Evolutionary conservation across 225 moss, liverwort and hornwort genomes (phyloP).

Genomic region (Climacium dendroides): DNA sequence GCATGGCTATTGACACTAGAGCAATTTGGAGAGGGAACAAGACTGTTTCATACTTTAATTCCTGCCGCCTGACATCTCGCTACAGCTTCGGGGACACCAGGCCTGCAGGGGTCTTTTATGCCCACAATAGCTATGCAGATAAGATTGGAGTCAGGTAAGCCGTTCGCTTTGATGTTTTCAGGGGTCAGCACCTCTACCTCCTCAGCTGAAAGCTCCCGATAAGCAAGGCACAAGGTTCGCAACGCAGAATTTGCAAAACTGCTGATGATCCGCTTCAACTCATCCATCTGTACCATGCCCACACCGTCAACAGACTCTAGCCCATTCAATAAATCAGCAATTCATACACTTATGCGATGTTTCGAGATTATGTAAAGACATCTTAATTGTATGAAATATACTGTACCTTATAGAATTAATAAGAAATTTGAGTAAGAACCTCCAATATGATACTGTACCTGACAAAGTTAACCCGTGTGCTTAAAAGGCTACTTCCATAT

Average conservation of each 20-base stretch:
- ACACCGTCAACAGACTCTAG: neutral
- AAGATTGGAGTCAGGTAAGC: constrained; percentile 58
- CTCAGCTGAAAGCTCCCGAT: constrained; percentile 42
- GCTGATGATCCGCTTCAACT: constrained; percentile 71
- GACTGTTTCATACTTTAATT: constrained; percentile 32
- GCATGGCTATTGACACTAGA: neutral
- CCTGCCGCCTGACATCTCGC: constrained; percentile 74
- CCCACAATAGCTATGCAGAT: constrained; percentile 74
- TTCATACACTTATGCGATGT: neutral
- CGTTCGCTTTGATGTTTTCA: constrained; percentile 41
- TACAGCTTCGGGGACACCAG: constrained; percentile 93
- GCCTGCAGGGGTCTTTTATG: constrained; percentile 92
- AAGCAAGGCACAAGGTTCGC: constrained; percentile 84
- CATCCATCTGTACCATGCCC: constrained; percentile 53
- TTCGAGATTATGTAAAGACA: neutral
- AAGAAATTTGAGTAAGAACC: neutral
- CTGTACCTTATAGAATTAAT: neutral
- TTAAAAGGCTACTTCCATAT: neutral
- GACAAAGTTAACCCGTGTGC: neutral
- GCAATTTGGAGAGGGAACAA: neutral
- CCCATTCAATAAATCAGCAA: neutral
- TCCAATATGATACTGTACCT: neutral
- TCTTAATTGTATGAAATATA: neutral
- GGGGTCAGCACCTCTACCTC: constrained; percentile 39
- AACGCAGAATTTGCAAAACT: constrained; percentile 92